These are phyloP conservation scores for Fraxinus quadrangulata DNA, from an alignment of 257 asterid species.

Conservation along the genomic window DNA sequence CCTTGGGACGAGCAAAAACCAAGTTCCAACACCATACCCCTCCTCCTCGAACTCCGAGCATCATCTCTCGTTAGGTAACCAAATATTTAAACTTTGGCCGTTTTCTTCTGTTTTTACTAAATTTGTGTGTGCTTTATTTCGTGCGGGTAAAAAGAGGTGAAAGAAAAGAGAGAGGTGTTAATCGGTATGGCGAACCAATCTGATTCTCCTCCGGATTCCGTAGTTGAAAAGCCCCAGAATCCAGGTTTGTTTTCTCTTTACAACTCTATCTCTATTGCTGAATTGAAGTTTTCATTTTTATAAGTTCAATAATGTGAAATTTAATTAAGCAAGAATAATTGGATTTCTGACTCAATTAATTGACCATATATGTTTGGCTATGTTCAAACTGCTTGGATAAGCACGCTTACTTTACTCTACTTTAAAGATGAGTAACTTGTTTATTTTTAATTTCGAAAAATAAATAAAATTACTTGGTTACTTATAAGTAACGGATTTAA, in stretches of 20 bases:
- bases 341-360: constrained; percentile 16
- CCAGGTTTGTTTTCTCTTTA: constrained; percentile 45
- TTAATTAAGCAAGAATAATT: constrained; percentile 1
- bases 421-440: neutral
- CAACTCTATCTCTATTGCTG: neutral
- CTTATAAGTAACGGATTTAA: neutral
- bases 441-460: neutral
- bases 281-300: neutral
- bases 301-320: neutral
- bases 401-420: neutral
- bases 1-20: neutral
- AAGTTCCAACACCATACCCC: too few species aligned
- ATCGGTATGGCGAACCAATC: constrained; percentile 51
- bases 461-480: neutral
- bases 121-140: neutral
- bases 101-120: neutral
- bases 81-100: neutral
- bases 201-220: constrained; percentile 55
- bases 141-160: neutral
- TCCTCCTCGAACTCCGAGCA: neutral
- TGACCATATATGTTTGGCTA: constrained; percentile 15
- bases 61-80: neutral
- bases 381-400: neutral
- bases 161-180: neutral
- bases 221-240: constrained; percentile 44